phyloP scores from a whole-genome alignment of 352 stramenopile species.

The Phytopythium litorale region DNA sequence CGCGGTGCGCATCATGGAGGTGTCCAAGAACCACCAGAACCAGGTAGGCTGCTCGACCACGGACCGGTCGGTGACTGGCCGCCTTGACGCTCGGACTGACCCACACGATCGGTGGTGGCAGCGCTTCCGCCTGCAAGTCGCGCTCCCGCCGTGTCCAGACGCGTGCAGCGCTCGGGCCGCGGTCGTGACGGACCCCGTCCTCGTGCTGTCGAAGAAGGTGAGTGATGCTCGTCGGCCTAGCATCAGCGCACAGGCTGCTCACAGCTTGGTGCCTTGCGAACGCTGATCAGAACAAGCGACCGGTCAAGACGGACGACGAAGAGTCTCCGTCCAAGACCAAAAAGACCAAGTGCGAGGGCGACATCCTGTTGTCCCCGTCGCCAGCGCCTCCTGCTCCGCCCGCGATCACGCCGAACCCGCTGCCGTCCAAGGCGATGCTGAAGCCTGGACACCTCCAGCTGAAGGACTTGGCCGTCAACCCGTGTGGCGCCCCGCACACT shows the following conservation, averaged over 20 bases:
- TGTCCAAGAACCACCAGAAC: conserved; percentile 85
- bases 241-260: neutral
- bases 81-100: neutral
- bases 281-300: conserved; percentile 55
- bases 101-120: conserved; percentile 12
- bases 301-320: conserved; percentile 42
- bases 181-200: conserved; percentile 45
- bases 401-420: neutral
- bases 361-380: neutral
- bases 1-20: conserved; percentile 67
- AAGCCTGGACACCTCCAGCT: neutral
- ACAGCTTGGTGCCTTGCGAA: neutral
- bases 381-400: neutral
- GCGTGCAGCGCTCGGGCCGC: conserved; percentile 13
- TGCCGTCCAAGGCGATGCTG: neutral
- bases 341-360: conserved; percentile 30
- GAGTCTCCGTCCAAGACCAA: conserved; percentile 36
- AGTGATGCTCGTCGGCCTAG: no score
- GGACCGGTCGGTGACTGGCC: no score
- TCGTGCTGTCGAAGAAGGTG: conserved; percentile 73
- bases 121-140: conserved; percentile 59
- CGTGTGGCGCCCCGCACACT: neutral
- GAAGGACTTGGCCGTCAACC: neutral
- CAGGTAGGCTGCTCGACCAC: conserved; percentile 27
- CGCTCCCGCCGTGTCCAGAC: conserved; percentile 35